phyloP scores from a whole-genome alignment of 768 basidiomycete species.

The Auricularia auricula-judae region DNA sequence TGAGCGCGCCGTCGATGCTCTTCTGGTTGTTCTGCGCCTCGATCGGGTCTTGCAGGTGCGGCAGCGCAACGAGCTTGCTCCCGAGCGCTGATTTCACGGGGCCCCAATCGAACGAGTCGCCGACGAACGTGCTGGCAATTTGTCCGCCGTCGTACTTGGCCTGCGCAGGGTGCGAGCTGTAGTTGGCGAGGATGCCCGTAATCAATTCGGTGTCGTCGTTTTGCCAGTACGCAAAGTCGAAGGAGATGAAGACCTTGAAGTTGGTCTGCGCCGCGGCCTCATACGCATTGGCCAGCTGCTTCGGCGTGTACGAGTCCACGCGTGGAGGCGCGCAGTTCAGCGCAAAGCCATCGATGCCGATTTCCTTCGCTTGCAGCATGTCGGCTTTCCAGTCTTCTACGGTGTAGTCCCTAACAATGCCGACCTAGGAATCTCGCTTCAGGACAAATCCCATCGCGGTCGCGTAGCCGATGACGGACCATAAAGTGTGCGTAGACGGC shows the following conservation, averaged over 20 bases:
- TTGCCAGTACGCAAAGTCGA: constrained; percentile 1
- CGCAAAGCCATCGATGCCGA: background rate
- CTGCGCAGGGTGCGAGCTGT: background rate
- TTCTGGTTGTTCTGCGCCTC: constrained; percentile 1
- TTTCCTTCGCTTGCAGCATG: background rate
- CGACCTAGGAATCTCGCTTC: background rate
- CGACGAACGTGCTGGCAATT: background rate
- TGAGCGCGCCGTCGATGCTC: constrained; percentile 1
- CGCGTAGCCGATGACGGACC: background rate
- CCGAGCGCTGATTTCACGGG: background rate
- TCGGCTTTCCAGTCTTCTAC: background rate
- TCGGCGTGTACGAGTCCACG: constrained; percentile 1
- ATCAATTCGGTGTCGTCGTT: background rate
- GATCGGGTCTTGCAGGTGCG: background rate
- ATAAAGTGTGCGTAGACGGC: background rate
- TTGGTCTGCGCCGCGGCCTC: background rate
- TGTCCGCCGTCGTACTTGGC: background rate
- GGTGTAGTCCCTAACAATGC: background rate
- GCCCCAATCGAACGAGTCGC: constrained; percentile 2
- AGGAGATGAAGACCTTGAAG: background rate
- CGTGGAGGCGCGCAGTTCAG: background rate
- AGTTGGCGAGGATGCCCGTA: constrained; percentile 1
- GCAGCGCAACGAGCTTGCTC: background rate
- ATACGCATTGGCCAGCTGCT: background rate
- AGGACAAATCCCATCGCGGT: background rate